Evolutionary conservation across 768 basidiomycete species (phyloP), one percentile per base, ranked within the genome.

Genomic region (Hygrophorus pudorinus): DNA sequence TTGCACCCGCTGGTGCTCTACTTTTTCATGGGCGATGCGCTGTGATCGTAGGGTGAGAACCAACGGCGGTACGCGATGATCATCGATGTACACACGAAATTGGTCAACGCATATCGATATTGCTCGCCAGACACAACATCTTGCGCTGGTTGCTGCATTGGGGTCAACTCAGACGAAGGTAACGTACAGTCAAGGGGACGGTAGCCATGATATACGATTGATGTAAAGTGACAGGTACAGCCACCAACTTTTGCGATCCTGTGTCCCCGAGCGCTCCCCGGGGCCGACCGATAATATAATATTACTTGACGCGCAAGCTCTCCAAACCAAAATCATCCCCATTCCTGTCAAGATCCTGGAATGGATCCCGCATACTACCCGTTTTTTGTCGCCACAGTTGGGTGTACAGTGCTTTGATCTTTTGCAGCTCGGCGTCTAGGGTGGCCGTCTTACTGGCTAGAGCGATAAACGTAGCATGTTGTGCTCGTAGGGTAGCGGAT

Each of bases 1-100:
- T 55, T 90, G 85, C 10, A 55, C 56, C 9, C 87, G 69, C 57
- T 90, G 87, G 52, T 82, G 76, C 59, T 90, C 87, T 51, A 90
- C 87, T 60, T 85, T 88, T 61, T 89, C 81, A 67, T 90, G 87
- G 21, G 87, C 87, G 58, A 89, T 84, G 43, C 85, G 76, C 86
- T 86, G 56, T 28, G 39, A 38, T 10, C 30, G 21, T 30, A 44
- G 30, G 12, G 11, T 7, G 37, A 11, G 24, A 14, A n/a, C n/a
- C n/a, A 21, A 36, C 24, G 4, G 48, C 52, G 24, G n/a, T 16
- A 28, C 20, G 12, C 2, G 5, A 14, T 18, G 8, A 16, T 30
- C 33, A 12, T 5, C 18, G 40, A 20, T 14, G 7, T 4, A 68
- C 78, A 52, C 51, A 80, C 86, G 53, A 90, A 90, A 59, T 90